Base-by-base conservation (phyloP, 345 rosid species). In the Gynandropsis gynandra region DNA sequence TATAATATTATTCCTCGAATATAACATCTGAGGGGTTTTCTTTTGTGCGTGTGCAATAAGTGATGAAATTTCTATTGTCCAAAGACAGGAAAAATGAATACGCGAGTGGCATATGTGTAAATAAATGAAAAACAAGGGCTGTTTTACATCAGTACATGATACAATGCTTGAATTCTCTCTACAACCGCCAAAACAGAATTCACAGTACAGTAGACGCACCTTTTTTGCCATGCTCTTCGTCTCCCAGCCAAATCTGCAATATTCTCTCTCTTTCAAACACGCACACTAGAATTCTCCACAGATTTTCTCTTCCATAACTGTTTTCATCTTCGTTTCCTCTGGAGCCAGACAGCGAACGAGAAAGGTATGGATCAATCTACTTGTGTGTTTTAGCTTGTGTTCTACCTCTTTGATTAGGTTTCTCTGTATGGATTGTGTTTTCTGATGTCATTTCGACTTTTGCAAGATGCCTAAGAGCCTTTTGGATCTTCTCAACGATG, bases 121-220 rank as follows among this genome's bases (percentile, higher is more conserved):
- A 24, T 2, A 24, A 24, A 24, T 2, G 5, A 24, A 24, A 24
- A 24, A 24, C 2, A 24, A 24, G 29, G 29, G 29, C 29, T 24
- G 29, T 2, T 24, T 24, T 24, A 24, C 29, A 5, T 24, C 4
- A 5, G 29, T 24, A 24, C 29, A 2, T 24, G 29, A 5, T 24
- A 24, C 29, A 2, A 24, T 5, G 29, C 37, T 68, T 57, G 61
- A 68, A 58, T 63, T 52, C 65, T 27, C 21, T 10, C 27, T 54
- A 38, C 19, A 58, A 63, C 69, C 58, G 69, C 73, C 65, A 69
- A 52, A 68, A 69, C 63, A 42, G 45, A 34, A 51, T 44, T 9
- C 47, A 17, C 32, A 47, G 29, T 16, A 37, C 41, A 37, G 20
- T 16, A 18, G 10, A 18, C 47, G 13, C 43, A 40, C n/a, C 24